Evolutionary conservation across 306 rosid species (phyloP), one percentile per base, ranked within the genome.

Genomic region (Leucaena leucocephala): DNA sequence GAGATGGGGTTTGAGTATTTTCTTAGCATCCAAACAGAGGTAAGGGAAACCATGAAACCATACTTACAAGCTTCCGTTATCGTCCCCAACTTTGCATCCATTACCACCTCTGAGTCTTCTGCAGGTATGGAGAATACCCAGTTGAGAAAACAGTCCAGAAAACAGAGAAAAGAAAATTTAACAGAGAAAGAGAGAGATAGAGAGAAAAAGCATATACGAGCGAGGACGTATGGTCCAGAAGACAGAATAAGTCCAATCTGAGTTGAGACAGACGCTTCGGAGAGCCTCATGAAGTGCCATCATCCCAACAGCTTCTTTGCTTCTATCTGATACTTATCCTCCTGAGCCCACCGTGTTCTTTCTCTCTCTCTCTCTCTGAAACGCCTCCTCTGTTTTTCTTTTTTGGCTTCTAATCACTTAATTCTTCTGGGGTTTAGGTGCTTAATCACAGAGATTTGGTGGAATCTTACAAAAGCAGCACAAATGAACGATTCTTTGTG

Each of bases 261-360:
- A 58, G 85, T 86, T 88, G 76, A 88, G 83, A 80, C 91, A 88
- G 71, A 88, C 86, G 68, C 71, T 90, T 93, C 98, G 88, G 83
- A 96, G 98, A 89, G 99, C 92, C 97, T 96, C 99, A 83, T 96
- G 99, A 90, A 96, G 98, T 83, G 99, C 99, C 99, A 96, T 96
- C 99, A 96, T 96, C 87, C 98, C 99, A 78, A 93, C 96, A 78
- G 99, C 99, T 86, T 96, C 99, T 88, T 93, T 96, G 96, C 98
- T 91, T 84, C 99, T 91, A 87, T 93, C 98, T 87, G 92, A 74
- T 84, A 78, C 85, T 86, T 55, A 68, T 42, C 54, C 73, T 21
- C 93, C 99, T 84, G 99, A 93, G 92, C 99, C 99, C 99, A 93
- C 99, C 99, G 93, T 95, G 27, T 92, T 86, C 16, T 71, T 72